Percentiles rank a stretch among this genome's conserved stretches.
phyloP scores from a whole-genome alignment of 495 filamentous ascomycete genomes.

The Copromyces sp. region DNA sequence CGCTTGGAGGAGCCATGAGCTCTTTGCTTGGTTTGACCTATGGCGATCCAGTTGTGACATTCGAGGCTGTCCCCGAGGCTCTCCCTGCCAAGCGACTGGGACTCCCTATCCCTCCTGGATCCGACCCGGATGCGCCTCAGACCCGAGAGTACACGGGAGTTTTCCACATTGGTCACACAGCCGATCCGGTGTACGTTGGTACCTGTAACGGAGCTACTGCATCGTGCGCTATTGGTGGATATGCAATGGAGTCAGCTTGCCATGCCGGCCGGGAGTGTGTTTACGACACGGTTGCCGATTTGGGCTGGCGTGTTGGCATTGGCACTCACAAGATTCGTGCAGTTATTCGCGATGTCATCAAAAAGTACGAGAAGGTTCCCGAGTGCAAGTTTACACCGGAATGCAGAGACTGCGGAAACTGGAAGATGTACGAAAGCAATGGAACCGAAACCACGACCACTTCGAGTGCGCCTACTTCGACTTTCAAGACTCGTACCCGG shows the following conservation, averaged over 20 bases:
- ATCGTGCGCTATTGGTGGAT: conserved; percentile 82
- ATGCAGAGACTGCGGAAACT: conserved; percentile 81
- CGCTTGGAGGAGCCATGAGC: conserved; percentile 78
- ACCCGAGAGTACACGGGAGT: conserved; percentile 60
- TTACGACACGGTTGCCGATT: conserved; percentile 84
- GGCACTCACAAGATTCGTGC: conserved; percentile 75
- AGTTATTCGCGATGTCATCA: conserved; percentile 78
- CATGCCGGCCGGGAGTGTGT: conserved; percentile 80
- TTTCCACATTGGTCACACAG: conserved; percentile 93
- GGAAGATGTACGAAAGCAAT: conserved; percentile 92
- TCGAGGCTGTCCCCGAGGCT: conserved; percentile 84
- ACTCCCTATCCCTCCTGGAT: conserved; percentile 73
- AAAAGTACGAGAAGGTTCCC: conserved; percentile 68
- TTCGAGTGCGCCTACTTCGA: conserved; percentile 41
- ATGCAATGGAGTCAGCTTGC: conserved; percentile 84
- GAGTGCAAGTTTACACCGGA: conserved; percentile 60
- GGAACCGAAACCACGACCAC: conserved; percentile 66
- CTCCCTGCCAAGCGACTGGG: conserved; percentile 76
- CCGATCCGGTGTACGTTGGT: conserved; percentile 91
- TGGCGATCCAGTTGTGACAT: conserved; percentile 77
- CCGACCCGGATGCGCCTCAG: conserved; percentile 59
- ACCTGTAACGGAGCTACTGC: conserved; percentile 85
- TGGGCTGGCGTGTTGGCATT: conserved; percentile 80
- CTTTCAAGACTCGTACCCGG: conserved; percentile 52
- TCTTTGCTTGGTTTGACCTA: conserved; percentile 84